Base-by-base conservation (phyloP, 1,284 basidiomycete species). In the Rhodofomes roseus region DNA sequence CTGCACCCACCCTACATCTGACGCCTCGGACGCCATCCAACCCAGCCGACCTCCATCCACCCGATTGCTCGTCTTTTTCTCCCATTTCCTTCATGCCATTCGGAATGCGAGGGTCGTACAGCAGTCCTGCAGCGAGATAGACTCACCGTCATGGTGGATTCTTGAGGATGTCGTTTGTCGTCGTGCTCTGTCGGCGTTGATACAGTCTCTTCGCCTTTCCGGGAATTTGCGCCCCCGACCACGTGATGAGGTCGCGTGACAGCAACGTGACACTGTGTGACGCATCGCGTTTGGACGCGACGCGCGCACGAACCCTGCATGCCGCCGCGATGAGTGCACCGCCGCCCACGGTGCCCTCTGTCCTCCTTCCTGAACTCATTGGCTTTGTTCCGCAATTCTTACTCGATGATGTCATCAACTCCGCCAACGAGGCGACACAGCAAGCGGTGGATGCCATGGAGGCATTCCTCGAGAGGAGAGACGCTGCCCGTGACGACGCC, bases 391-490 rank as follows among this genome's bases (percentile, higher is more conserved):
- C 86, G 1, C 87, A 89, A 63, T 79, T 87, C 34, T 75, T 89
- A 6, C 80, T 89, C 2, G 86, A 89, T 70, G 86, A 88, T 62
- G 83, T 87, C 48, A 83, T 87, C 63, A 85, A 86, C 73, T 80
- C 80, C 51, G 84, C 84, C 0, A 86, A 89, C 65, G 83, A 89
- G 62, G 82, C 85, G 1, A 83, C 89, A 23, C 81, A 83, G 36
- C 84, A 87, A 63, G 83, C 85, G 8, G 84, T 90, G 31, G 87
- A 90, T 61, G 89, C 86, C 46, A 82, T 90, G 77, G 87, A 92
- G 67, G 82, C 81, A 61, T 89, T 90, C 64, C 78, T 92, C 29
- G 77, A 82, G 55, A 82, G 84, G 48, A 90, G 89, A 85, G 85
- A 84, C 4, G 81, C 83, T 36, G 80, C 81, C 39, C 84, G 87